Conservation (phyloP, 2,329 filamentous ascomycete genomes). For the Alternaria brassicae region DNA sequence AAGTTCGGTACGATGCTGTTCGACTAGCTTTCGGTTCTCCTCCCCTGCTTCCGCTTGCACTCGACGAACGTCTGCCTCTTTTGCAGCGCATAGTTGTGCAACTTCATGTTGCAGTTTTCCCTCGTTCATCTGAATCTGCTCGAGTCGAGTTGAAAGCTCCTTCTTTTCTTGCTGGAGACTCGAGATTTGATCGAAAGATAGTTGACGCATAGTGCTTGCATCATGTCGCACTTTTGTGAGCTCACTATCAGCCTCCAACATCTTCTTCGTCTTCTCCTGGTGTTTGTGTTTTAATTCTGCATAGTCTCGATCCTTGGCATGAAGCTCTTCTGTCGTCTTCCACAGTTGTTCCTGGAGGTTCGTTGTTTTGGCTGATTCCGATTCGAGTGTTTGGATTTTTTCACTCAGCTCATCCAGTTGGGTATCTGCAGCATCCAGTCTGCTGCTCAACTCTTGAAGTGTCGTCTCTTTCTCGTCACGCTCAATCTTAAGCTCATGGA, state of each 20-base stretch:
- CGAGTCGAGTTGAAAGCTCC: constrained; percentile 14
- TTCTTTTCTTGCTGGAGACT: constrained; percentile 22
- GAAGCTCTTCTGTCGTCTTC: constrained; percentile 9
- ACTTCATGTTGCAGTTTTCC: constrained; percentile 17
- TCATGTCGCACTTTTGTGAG: constrained; percentile 11
- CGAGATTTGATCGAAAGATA: constrained; percentile 1
- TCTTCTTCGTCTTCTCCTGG: neutral
- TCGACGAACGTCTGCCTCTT: constrained; percentile 13
- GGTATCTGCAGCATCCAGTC: constrained; percentile 14
- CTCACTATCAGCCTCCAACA: constrained; percentile 3
- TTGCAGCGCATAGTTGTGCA: constrained; percentile 13
- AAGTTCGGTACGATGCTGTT: constrained; percentile 13
- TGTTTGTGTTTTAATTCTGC: constrained; percentile 6
- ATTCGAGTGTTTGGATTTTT: constrained; percentile 1
- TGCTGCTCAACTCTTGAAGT: constrained; percentile 4
- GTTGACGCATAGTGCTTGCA: constrained; percentile 10
- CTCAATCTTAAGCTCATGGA: constrained; percentile 23
- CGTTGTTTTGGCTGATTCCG: constrained; percentile 11
- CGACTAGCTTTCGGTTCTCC: constrained; percentile 2
- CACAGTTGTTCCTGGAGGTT: constrained; percentile 18
- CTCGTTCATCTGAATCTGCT: constrained; percentile 17
- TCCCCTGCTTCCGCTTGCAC: constrained; percentile 1
- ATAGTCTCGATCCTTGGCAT: constrained; percentile 11
- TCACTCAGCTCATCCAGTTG: constrained; percentile 15
- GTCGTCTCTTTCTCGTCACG: constrained; percentile 20